phyloP scores from a whole-genome alignment of 129 eudicot species.

The sunflower (Helianthus annuus) region HanXRQr2.0-SUNRISE NC_035448.2:152563801-152564300 shows the following conservation, averaged over 20 bases:
- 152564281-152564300: no score
- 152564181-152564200: slow-evolving; percentile 28
- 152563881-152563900: slow-evolving; percentile 31
- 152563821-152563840: slow-evolving; percentile 41
- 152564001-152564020: background rate
- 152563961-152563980: background rate
- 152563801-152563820: slow-evolving; percentile 53
- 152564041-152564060: background rate
- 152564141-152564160: slow-evolving; percentile 31
- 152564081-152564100: slow-evolving; percentile 37
- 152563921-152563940: slow-evolving; percentile 36
- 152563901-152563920: slow-evolving; percentile 25
- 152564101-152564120: slow-evolving; percentile 46
- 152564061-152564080: slow-evolving; percentile 39
- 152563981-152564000: background rate
- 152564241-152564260: background rate
- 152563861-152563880: slow-evolving; percentile 16
- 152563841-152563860: slow-evolving; percentile 27
- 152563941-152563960: background rate
- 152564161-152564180: slow-evolving; percentile 24
- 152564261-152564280: no score
- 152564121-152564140: slow-evolving; percentile 18
- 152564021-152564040: background rate
- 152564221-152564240: background rate
- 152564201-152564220: background rate